A percentile compares a stretch with the other conserved stretches of the same genome.
phyloP scores from a whole-genome alignment of 805 yeast genomes.

The Hanseniaspora osmophila region DNA sequence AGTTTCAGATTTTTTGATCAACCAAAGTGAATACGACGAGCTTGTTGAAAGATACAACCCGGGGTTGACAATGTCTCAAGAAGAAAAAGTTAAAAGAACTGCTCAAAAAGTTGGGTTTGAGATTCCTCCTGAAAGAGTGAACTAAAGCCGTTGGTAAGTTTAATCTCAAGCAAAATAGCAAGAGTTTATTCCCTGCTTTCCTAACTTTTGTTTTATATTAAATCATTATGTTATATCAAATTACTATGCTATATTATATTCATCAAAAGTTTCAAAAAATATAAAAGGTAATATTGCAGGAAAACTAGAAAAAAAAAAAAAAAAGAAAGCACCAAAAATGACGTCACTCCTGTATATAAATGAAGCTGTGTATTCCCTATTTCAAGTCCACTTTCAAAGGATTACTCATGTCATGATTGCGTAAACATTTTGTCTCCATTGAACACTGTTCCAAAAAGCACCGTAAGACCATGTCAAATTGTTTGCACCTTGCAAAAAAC shows the following conservation, averaged over 20 bases:
- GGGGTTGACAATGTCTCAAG: slow-evolving; percentile 61
- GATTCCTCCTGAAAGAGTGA: slow-evolving; percentile 29
- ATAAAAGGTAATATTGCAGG: too few species aligned
- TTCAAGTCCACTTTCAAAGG: too few species aligned
- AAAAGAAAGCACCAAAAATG: too few species aligned
- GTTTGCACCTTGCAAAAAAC: slow-evolving; percentile 78
- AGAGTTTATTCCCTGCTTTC: neutral
- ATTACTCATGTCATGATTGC: neutral
- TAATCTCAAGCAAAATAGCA: too few species aligned
- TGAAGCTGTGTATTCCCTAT: too few species aligned
- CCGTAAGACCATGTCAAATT: slow-evolving; percentile 87
- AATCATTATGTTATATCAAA: neutral
- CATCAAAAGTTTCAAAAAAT: too few species aligned
- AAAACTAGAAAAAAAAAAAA: too few species aligned
- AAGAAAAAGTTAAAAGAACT: slow-evolving; percentile 62
- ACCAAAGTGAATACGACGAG: slow-evolving; percentile 67
- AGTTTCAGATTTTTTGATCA: slow-evolving; percentile 44
- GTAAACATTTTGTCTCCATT: slow-evolving; percentile 37
- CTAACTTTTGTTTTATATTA: neutral
- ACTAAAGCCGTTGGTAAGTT: too few species aligned
- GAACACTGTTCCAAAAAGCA: slow-evolving; percentile 53
- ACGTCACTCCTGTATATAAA: too few species aligned
- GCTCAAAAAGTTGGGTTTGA: slow-evolving; percentile 84
- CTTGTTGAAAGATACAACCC: slow-evolving; percentile 79
- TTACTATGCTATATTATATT: too few species aligned